These are phyloP conservation scores for Vaccinium corymbosum DNA, from an alignment of 148 eudicot species.

Conservation along the genomic window DNA sequence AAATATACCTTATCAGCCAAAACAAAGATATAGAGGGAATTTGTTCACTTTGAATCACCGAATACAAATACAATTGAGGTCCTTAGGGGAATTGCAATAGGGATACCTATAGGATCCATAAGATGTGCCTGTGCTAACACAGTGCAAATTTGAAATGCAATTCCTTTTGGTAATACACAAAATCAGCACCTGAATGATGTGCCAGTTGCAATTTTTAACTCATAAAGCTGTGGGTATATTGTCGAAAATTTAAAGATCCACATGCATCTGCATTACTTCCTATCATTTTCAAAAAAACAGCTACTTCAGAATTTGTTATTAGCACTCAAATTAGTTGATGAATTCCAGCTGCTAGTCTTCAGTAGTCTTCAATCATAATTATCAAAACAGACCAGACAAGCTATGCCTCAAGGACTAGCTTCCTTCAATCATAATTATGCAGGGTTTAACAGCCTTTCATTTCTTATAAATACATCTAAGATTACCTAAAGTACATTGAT, in stretches of 20 bases:
- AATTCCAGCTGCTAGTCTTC: neutral
- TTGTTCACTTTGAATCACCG: neutral
- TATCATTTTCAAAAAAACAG: too few relatives aligned
- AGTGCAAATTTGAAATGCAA: neutral
- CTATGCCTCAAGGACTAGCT: neutral
- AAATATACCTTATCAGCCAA: neutral
- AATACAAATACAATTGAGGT: neutral
- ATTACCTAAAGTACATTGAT: neutral
- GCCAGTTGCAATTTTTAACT: neutral
- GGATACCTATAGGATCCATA: neutral
- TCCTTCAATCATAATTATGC: neutral
- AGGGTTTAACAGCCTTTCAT: too few relatives aligned
- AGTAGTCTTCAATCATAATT: neutral
- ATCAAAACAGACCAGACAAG: neutral
- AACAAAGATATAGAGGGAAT: neutral
- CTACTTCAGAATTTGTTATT: too few relatives aligned
- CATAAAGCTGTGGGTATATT: neutral
- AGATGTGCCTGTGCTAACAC: neutral
- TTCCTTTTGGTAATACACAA: neutral
- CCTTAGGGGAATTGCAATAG: neutral
- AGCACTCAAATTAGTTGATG: neutral
- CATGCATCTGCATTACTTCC: neutral
- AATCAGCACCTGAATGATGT: neutral
- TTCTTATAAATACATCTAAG: neutral
- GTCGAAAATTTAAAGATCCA: neutral